Evolutionary conservation across 106 monocot species (phyloP).

Genomic region (Cymbidium sinense): DNA sequence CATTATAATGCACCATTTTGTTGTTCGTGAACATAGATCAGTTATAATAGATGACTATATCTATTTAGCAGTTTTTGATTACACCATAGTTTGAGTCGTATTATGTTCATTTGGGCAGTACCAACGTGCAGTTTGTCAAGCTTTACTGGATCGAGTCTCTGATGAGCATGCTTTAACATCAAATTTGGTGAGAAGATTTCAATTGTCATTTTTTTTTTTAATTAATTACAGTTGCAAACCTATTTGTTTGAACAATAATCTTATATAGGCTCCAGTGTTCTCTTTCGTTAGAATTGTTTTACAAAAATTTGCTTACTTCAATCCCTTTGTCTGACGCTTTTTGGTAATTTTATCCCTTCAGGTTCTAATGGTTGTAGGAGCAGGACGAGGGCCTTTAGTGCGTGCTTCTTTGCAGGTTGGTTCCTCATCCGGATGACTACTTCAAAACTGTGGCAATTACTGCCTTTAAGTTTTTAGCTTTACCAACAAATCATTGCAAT

Average conservation of each 20-base stretch:
- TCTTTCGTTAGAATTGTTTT: neutral
- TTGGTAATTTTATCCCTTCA: constrained; percentile 20
- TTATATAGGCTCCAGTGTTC: neutral
- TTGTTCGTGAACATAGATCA: neutral
- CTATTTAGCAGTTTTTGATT: neutral
- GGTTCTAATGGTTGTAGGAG: constrained; percentile 99
- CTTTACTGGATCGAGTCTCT: constrained; percentile 71
- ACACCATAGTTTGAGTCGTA: neutral
- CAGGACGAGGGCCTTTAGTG: constrained; percentile 91
- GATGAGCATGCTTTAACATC: constrained; percentile 54
- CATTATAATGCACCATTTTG: neutral
- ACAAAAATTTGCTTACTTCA: neutral
- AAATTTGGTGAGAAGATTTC: constrained; percentile 37
- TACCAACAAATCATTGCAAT: neutral
- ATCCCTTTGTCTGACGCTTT: neutral
- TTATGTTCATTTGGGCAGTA: constrained; percentile 44
- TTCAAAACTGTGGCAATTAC: neutral
- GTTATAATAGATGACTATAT: neutral
- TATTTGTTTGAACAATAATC: neutral
- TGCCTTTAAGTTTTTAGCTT: neutral
- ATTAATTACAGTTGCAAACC: neutral
- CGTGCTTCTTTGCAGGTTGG: constrained; percentile 94
- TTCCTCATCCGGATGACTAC: neutral
- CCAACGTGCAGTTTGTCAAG: constrained; percentile 78
- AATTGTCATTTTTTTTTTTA: neutral